Evolutionary conservation across 2,329 filamentous ascomycete species (phyloP).

Genomic region (Niveomyces coronatus): DNA sequence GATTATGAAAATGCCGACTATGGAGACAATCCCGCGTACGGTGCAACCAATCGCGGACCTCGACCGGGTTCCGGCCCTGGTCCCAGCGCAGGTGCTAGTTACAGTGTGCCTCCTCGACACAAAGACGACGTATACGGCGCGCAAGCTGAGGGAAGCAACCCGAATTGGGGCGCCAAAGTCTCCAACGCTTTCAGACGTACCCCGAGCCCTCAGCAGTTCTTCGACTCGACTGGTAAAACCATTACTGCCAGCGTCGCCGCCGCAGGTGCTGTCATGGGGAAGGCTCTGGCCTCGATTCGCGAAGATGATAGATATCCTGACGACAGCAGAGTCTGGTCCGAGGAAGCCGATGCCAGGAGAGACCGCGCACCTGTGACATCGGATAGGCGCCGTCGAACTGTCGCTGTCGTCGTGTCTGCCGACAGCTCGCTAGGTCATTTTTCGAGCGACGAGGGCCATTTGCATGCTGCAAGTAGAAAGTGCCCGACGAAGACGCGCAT

Average conservation of each 20-base stretch:
- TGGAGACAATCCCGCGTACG: slow-evolving; percentile 41
- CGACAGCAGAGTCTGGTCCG: slow-evolving; percentile 86
- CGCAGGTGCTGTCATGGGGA: slow-evolving; percentile 72
- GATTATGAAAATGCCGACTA: slow-evolving; percentile 40
- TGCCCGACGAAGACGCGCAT: slow-evolving; percentile 1
- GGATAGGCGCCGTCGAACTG: slow-evolving; percentile 55
- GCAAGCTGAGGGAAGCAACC: slow-evolving; percentile 23
- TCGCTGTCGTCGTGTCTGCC: slow-evolving; percentile 83
- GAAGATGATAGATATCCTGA: slow-evolving; percentile 77
- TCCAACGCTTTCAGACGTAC: slow-evolving; percentile 72
- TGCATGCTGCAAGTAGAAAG: slow-evolving; percentile 73
- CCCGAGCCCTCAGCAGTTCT: slow-evolving; percentile 78
- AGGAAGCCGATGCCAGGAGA: slow-evolving; percentile 67
- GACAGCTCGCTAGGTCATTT: slow-evolving; percentile 51
- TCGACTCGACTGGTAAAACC: slow-evolving; percentile 72
- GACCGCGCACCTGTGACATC: slow-evolving; percentile 28
- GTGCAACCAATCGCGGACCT: slow-evolving; percentile 24
- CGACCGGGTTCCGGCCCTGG: slow-evolving; percentile 8
- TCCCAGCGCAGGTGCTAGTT: neutral
- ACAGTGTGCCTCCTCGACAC: slow-evolving; percentile 1
- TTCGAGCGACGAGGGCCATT: slow-evolving; percentile 52
- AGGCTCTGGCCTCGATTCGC: slow-evolving; percentile 70
- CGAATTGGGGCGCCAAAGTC: slow-evolving; percentile 65
- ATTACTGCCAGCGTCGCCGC: slow-evolving; percentile 75
- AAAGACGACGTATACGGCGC: slow-evolving; percentile 23